Percentiles rank a stretch among this genome's conserved stretches.
Evolutionary conservation across 371 early-diverging fungal species (phyloP).

Genomic region (Mucor sp.): DNA sequence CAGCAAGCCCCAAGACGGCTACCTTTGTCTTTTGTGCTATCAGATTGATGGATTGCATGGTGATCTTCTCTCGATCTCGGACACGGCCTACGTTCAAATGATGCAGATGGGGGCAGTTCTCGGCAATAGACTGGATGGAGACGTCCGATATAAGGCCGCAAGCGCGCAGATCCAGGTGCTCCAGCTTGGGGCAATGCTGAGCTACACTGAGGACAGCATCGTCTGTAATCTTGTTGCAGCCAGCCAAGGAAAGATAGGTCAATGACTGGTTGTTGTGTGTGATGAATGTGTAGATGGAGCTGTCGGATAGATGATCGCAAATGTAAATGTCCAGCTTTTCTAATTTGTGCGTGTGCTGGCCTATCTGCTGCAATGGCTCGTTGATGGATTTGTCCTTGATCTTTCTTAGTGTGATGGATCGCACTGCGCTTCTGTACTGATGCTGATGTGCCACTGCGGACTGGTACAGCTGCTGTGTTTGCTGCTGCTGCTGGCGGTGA

Average conservation of each 20-base stretch:
- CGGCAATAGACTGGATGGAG: conserved; percentile 48
- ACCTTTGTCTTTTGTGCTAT: conserved; percentile 56
- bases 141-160: conserved; percentile 59
- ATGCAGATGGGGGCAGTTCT: conserved; percentile 44
- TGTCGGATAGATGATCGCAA: conserved; percentile 54
- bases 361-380: conserved; percentile 29
- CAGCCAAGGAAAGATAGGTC: conserved; percentile 56
- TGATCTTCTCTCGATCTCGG: conserved; percentile 53
- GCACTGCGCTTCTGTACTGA: conserved; percentile 28
- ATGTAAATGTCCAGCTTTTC: conserved; percentile 52
- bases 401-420: conserved; percentile 41
- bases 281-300: conserved; percentile 39
- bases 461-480: not conserved
- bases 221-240: conserved; percentile 60
- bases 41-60: conserved; percentile 49
- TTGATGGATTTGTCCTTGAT: conserved; percentile 41
- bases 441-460: conserved; percentile 3
- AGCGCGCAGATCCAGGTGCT: conserved; percentile 58
- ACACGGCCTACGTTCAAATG: conserved; percentile 64
- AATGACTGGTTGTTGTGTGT: conserved; percentile 25
- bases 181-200: conserved; percentile 44
- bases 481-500: not conserved
- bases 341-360: conserved; percentile 17
- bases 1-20: conserved; percentile 58
- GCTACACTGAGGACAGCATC: conserved; percentile 45